These are phyloP conservation scores for Reutealis trisperma DNA, from an alignment of 345 rosid species.

Conservation along the genomic window DNA sequence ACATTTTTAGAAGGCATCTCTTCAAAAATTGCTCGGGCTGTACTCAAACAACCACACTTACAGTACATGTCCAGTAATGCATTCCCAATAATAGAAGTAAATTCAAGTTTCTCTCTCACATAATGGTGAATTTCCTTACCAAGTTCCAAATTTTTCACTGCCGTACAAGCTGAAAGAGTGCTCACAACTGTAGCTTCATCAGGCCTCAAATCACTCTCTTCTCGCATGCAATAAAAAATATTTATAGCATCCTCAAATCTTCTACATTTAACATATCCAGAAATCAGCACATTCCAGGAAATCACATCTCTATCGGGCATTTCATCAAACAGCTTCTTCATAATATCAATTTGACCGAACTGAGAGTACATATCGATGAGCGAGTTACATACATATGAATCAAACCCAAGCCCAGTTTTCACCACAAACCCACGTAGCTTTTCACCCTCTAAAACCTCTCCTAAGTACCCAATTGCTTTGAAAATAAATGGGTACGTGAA, in stretches of 20 bases:
- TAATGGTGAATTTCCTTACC: constrained; percentile 55
- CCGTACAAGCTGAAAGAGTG: constrained; percentile 68
- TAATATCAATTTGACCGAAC: constrained; percentile 34
- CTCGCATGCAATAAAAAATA: constrained; percentile 48
- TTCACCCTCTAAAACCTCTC: constrained; percentile 37
- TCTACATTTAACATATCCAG: constrained; percentile 50
- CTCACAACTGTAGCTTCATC: constrained; percentile 67
- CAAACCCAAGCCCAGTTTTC: constrained; percentile 58
- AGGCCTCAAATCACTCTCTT: constrained; percentile 44
- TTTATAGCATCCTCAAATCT: constrained; percentile 55
- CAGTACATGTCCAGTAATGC: constrained; percentile 71
- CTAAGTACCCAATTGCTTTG: constrained; percentile 33
- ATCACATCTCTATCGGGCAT: constrained; percentile 65
- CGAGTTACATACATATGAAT: constrained; percentile 62
- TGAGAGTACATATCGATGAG: constrained; percentile 67
- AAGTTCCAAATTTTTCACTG: constrained; percentile 48
- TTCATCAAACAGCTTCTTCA: constrained; percentile 61
- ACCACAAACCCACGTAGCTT: constrained; percentile 55
- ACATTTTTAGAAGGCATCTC: constrained; percentile 56
- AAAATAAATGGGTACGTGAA: constrained; percentile 72
- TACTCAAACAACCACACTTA: constrained; percentile 59
- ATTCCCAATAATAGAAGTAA: constrained; percentile 55
- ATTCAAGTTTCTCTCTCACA: constrained; percentile 40
- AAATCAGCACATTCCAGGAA: constrained; percentile 74
- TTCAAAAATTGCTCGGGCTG: constrained; percentile 51